A percentile compares a stretch with the other conserved stretches of the same genome.
phyloP scores from a whole-genome alignment of 2,329 filamentous ascomycete genomes.

The Cercospora citrullina region DNA sequence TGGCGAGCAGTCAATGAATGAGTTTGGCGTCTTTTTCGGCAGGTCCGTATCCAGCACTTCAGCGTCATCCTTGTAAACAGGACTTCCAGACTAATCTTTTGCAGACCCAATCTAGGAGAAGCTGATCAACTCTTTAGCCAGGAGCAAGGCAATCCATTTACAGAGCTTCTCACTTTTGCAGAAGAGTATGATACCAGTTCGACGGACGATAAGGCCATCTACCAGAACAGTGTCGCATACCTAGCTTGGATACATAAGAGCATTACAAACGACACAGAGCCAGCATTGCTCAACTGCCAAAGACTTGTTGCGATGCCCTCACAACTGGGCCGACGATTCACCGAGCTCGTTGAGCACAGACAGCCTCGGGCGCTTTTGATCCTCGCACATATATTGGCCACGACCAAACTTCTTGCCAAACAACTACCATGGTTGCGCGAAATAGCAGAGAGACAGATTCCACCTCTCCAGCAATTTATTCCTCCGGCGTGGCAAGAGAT shows the following conservation, averaged over 20 bases:
- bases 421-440: constrained; percentile 30
- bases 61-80: background rate
- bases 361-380: constrained; percentile 30
- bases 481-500: constrained; percentile 28
- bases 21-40: constrained; percentile 29
- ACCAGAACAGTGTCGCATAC: constrained; percentile 28
- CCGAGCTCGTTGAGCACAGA: constrained; percentile 28
- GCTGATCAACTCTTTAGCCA: constrained; percentile 28
- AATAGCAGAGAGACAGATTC: constrained; percentile 30
- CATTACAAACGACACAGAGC: constrained; percentile 26
- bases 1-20: constrained; percentile 18
- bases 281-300: constrained; percentile 25
- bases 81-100: background rate
- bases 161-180: constrained; percentile 26
- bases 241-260: constrained; percentile 30
- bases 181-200: constrained; percentile 27
- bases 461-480: constrained; percentile 9
- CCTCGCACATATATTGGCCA: constrained; percentile 31
- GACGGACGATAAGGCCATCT: constrained; percentile 25
- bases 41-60: background rate
- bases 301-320: constrained; percentile 32
- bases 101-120: constrained; percentile 21
- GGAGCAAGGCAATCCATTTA: constrained; percentile 30
- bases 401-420: constrained; percentile 30
- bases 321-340: constrained; percentile 29